Evolutionary conservation across 139 green algal species (phyloP), one percentile per base, ranked within the genome.

Genomic region (Picochlorum sp.): DNA sequence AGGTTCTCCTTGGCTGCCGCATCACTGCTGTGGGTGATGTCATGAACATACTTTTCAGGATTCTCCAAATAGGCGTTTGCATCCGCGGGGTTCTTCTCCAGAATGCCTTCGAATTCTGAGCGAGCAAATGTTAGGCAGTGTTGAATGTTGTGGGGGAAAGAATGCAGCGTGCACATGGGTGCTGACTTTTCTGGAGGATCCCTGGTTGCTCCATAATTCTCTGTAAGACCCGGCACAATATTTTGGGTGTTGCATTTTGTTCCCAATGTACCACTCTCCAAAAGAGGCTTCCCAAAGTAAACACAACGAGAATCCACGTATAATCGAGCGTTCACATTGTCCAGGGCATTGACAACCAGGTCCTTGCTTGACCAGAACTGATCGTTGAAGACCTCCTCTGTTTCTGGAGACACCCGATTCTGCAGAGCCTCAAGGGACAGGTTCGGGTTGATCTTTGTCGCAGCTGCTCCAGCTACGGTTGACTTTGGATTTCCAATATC

Each of bases 131-230:
- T 96, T 49, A 95, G 76, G 80, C 88, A 95, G 74, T 95, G 88
- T 73, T 97, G 88, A 77, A 99, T 99, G 82, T 98, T 99, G 86
- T 98, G 94, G 21, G 94, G 94, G 86, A 99, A 99, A 63, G 83
- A 95, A 85, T 99, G 94, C 57, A 99, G 64, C 2, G 94, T 99
- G 82, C 94, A 99, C 94, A 99, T 99, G 41, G 94, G 94, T 10
- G 94, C 92, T 76, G 95, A 83, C 80, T 93, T 95, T 76, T 97
- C 90, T 0, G 90, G 90, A 3, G 90, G 90, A 69, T 96, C 92
- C 11, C 91, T 68, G 23, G 73, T 85, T 3, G 87, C 87, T 24
- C 87, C 92, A 70, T 98, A 98, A 83, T 99, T 98, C 73, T 99
- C 94, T 13, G 94, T 99, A 20, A 96, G 30, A 18, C 76, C 61